Evolutionary conservation across 768 basidiomycete species (phyloP).

Genomic region (Amanita molliuscula): DNA sequence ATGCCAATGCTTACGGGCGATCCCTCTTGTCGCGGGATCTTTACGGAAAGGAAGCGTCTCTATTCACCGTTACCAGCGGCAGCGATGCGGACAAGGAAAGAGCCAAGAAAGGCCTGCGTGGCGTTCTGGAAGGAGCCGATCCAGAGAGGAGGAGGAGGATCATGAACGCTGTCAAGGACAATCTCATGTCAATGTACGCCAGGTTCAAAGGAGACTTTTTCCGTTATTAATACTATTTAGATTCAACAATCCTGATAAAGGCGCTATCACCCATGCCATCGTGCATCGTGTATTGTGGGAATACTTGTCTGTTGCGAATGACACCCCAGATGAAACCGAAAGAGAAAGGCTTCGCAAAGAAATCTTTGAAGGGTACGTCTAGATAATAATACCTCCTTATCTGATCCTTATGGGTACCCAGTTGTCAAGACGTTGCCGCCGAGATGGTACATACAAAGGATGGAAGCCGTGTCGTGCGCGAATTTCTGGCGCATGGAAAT

Average conservation of each 20-base stretch:
- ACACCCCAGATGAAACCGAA: conserved; percentile 50
- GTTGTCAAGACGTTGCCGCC: conserved; percentile 76
- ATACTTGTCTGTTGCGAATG: conserved; percentile 56
- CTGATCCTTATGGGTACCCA: conserved; percentile 16
- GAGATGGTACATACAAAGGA: conserved; percentile 95
- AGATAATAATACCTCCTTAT: neutral
- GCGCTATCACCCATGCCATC: conserved; percentile 75
- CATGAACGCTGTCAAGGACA: conserved; percentile 60
- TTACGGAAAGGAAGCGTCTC: conserved; percentile 77
- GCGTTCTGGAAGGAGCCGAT: conserved; percentile 55
- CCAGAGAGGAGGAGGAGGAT: conserved; percentile 58
- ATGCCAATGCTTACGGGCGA: conserved; percentile 78
- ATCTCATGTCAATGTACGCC: conserved; percentile 62
- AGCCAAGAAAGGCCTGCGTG: conserved; percentile 57
- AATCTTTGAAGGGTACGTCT: conserved; percentile 64
- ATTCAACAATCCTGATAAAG: conserved; percentile 89
- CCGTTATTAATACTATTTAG: conserved; percentile 24
- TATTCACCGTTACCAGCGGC: conserved; percentile 48
- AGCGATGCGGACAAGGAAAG: conserved; percentile 54
- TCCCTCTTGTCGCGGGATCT: conserved; percentile 76
- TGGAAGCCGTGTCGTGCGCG: conserved; percentile 77
- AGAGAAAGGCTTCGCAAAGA: conserved; percentile 67
- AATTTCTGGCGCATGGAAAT: conserved; percentile 72
- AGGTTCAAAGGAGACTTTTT: neutral
- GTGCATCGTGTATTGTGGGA: conserved; percentile 87